phyloP scores from a whole-genome alignment of 805 yeast species.

The Schizosaccharomyces lindneri region DNA sequence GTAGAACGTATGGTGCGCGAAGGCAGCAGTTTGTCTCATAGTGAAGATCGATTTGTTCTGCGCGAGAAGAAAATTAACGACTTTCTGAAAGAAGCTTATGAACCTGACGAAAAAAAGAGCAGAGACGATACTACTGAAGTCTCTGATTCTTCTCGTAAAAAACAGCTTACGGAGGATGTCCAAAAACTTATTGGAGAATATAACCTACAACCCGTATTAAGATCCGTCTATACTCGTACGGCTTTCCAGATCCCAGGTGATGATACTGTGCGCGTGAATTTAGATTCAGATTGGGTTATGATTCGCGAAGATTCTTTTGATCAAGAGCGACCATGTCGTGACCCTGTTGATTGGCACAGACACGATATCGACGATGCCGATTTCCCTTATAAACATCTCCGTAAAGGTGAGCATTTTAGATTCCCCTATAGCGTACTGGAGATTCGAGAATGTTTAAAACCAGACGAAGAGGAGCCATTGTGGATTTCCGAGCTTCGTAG shows the following conservation, averaged over 20 bases:
- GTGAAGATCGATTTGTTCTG: slow-evolving; percentile 37
- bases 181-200: slow-evolving; percentile 38
- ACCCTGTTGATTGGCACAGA: slow-evolving; percentile 78
- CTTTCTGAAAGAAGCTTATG: slow-evolving; percentile 31
- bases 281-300: slow-evolving; percentile 69
- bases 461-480: slow-evolving; percentile 10
- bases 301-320: slow-evolving; percentile 83
- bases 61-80: slow-evolving; percentile 65
- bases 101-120: slow-evolving; percentile 26
- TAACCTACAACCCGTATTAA: slow-evolving; percentile 58
- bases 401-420: slow-evolving; percentile 55
- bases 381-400: slow-evolving; percentile 43
- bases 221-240: slow-evolving; percentile 71
- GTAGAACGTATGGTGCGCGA: slow-evolving; percentile 54
- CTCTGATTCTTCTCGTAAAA: slow-evolving; percentile 22
- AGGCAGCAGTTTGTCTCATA: slow-evolving; percentile 8
- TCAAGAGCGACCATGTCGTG: slow-evolving; percentile 63
- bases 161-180: slow-evolving; percentile 31
- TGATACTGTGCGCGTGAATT: slow-evolving; percentile 67
- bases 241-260: slow-evolving; percentile 98
- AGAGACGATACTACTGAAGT: slow-evolving; percentile 27
- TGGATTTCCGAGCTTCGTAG: slow-evolving; percentile 79
- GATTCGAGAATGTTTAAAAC: slow-evolving; percentile 20
- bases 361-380: slow-evolving; percentile 57
- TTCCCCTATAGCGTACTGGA: slow-evolving; percentile 44